Evolutionary conservation across 2,329 filamentous ascomycete genomes (phyloP), one percentile per base, ranked within the genome.

Genomic region (Sporothrix sp.): DNA sequence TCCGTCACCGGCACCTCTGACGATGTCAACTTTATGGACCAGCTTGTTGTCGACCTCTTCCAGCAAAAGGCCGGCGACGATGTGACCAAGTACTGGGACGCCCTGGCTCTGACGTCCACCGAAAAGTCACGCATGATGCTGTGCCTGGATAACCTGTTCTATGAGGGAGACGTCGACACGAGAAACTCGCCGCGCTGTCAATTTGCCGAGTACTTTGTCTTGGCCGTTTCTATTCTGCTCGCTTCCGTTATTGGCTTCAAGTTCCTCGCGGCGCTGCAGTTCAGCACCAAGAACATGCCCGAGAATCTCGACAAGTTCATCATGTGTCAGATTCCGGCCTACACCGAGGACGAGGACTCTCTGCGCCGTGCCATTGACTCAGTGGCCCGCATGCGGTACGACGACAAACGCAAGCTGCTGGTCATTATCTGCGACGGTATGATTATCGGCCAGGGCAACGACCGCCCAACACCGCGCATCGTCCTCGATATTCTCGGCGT

Each of bases 401-500:
- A 98, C 62, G 91, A 98, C 65, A 98, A 98, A 73, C 87, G 93
- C 62, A 98, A 98, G 73, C 76, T 98, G 11, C 74, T 98, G 23
- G 81, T 95, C 58, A 76, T 98, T 55, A 75, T 98, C 57, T 98
- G 93, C 62, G 93, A 98, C 63, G 93, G 93, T 69, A 97, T 98
- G 91, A 98, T 98, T 72, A 94, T 98, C 58, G 93, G 93, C 61
- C 90, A 96, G 70, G 93, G 93, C 62, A 98, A 98, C 68, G 93
- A 98, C 65, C 81, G 89, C 55, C 88, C 93, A 7, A 98, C 93
- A 0, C 93, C 93, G 38, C 82, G 90, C 55, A 98, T 98, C 58
- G 90, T 98, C 21, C 76, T 98, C 50, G 93, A 98, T 62, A 98
- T 98, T 72, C 76, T 98, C 6, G 93, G 93, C 57, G 93, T 98